Evolutionary conservation across 1,284 basidiomycete species (phyloP).

Genomic region (Ustilago esculenta): DNA sequence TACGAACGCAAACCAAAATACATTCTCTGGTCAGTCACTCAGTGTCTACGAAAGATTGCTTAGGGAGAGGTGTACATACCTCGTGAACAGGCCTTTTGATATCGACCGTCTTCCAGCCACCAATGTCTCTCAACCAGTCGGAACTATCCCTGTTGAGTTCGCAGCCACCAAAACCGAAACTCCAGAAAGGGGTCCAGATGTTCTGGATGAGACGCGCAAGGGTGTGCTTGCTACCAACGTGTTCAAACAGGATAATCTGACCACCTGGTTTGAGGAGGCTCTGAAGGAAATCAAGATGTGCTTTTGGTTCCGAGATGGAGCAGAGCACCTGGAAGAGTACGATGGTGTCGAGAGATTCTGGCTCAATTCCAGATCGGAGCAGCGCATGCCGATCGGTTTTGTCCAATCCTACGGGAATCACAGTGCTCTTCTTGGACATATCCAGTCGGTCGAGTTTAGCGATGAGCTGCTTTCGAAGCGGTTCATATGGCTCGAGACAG

Average conservation of each 20-base stretch:
- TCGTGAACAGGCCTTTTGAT: conserved; percentile 33
- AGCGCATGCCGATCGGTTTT: conserved; percentile 12
- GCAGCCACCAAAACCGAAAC: conserved; percentile 44
- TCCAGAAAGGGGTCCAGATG: conserved; percentile 42
- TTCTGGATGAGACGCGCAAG: conserved; percentile 37
- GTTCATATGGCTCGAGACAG: conserved; percentile 49
- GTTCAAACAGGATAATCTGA: conserved; percentile 56
- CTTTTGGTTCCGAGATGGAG: conserved; percentile 48
- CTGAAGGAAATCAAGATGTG: conserved; percentile 45
- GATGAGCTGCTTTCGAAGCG: conserved; percentile 28
- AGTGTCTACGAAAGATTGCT: too few species aligned
- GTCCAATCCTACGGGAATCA: conserved; percentile 42
- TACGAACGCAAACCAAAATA: conserved; percentile 4
- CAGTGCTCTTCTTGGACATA: conserved; percentile 26
- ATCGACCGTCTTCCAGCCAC: conserved; percentile 51
- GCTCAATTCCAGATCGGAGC: conserved; percentile 18
- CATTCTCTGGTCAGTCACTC: too few species aligned
- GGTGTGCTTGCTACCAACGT: conserved; percentile 39
- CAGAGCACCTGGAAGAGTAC: conserved; percentile 59
- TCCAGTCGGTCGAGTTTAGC: conserved; percentile 6
- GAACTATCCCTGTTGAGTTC: conserved; percentile 35
- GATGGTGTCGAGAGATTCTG: conserved; percentile 51
- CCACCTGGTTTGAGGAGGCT: conserved; percentile 52
- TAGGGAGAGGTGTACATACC: conserved; percentile 15
- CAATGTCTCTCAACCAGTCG: conserved; percentile 36